Base-by-base conservation (phyloP, 2,329 filamentous ascomycete species). In the Trichoderma arundinaceum region DNA sequence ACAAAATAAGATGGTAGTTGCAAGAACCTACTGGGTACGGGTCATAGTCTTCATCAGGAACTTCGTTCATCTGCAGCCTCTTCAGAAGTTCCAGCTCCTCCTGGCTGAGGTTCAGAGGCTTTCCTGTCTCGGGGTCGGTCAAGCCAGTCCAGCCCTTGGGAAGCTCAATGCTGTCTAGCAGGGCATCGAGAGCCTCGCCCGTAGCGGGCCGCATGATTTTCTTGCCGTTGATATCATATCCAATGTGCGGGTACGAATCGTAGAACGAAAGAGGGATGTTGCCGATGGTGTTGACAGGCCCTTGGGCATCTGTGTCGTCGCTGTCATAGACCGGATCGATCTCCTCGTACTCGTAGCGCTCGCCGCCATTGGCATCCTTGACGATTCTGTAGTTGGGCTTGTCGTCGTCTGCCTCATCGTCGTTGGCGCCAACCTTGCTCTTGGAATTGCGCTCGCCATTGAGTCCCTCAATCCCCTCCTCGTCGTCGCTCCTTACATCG, bases 201-300 rank as follows among this genome's bases (percentile, higher is more conserved):
- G 93, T 94, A 4, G 96, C 95, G 7, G 95, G 95, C 60, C 95
- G 90, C 89, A 97, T 92, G 69, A 99, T 97, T 78, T 92, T 96
- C 85, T 96, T 97, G 77, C 95, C 95, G 77, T 99, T 96, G 81
- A 99, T 98, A 73, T 97, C 92, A 80, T 99, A 99, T 67, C 95
- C 95, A 75, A 99, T 97, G 77, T 99, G 95, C 58, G 95, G 95
- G 76, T 97, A 99, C 41, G 92, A 91, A 77, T 99, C 95, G 82
- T 99, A 99, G 80, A 97, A 98, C 3, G 91, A 90, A 57, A 98
- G 82, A 5, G 94, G 92, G 67, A 99, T 99, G 75, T 98, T 85
- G 71, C 95, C 96, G 73, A 99, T 97, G 0, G 95, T 98, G 80
- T 99, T 99, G 59, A 83, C 84, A 33, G 89, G 87, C 64, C 87